Percentiles rank a stretch among this genome's conserved stretches.
These are phyloP conservation scores for Pilaira anomala DNA, from an alignment of 192 early-diverging fungal genomes.

Conservation along the genomic window DNA sequence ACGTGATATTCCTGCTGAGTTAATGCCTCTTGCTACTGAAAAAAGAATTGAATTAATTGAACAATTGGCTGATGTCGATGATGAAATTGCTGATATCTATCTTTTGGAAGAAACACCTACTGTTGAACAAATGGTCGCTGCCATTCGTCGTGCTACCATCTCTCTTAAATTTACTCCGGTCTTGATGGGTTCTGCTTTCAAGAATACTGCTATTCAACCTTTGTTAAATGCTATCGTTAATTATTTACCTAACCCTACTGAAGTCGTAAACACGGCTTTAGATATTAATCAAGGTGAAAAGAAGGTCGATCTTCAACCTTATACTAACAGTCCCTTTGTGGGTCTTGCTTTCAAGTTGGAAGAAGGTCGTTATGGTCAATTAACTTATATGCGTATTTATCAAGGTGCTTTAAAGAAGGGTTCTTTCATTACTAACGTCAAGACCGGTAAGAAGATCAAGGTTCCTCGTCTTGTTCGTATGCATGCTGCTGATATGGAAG, in stretches of 20 bases:
- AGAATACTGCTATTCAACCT: constrained; percentile 79
- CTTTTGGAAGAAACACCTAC: constrained; percentile 73
- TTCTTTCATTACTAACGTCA: constrained; percentile 82
- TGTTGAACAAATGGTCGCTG: constrained; percentile 62
- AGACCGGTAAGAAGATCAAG: constrained; percentile 92
- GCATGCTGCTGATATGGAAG: constrained; percentile 99
- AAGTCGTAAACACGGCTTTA: constrained; percentile 72
- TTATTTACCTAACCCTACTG: constrained; percentile 70
- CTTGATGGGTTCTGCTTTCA: constrained; percentile 82
- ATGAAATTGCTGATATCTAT: constrained; percentile 78
- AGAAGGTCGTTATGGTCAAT: constrained; percentile 92
- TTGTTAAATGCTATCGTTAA: constrained; percentile 67
- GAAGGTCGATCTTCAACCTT: constrained; percentile 56
- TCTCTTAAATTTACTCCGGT: constrained; percentile 80
- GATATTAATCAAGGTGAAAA: constrained; percentile 65
- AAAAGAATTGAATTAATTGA: constrained; percentile 75
- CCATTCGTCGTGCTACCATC: constrained; percentile 78
- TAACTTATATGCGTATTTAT: constrained; percentile 97
- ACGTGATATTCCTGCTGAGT: constrained; percentile 65
- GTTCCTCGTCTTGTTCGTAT: constrained; percentile 95
- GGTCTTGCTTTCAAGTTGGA: constrained; percentile 89
- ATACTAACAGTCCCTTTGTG: constrained; percentile 72
- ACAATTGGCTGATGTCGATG: constrained; percentile 79
- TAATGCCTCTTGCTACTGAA: constrained; percentile 58
- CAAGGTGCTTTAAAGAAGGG: constrained; percentile 89